Evolutionary conservation across 2,329 filamentous ascomycete genomes (phyloP), one percentile per base, ranked within the genome.

Genomic region (Gliomastix tumulicola): DNA sequence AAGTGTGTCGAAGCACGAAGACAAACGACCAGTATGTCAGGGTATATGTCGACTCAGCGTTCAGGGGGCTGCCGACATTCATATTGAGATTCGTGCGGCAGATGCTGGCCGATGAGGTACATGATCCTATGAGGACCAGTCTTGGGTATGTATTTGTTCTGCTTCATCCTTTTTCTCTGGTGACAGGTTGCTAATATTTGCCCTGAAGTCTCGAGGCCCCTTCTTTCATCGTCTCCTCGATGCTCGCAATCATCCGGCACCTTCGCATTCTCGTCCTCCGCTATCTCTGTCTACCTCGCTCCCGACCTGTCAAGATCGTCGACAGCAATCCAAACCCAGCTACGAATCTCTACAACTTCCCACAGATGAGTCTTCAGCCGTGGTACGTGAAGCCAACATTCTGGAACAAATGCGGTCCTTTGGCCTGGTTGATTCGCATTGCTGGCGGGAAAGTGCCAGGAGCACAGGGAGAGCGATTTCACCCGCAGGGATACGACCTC

Each of bases 331-430:
- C 63, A 1, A 64, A 76, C 36, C 49, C 54, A 13, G 50, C 62
- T 16, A 56, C 62, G 3, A 60, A 63, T 4, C 59, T 61, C 7
- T 60, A 66, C 43, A 62, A 65, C 43, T 44, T 62, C 12, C 51
- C 49, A 1, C 34, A 54, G 13, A 74, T 65, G 54, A 60, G 66
- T 23, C 58, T 65, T 0, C 65, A 69, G 9, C 74, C 74, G 8
- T 75, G 69, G 54, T 76, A 75, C 46, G 61, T 73, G 32, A 63
- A 69, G 46, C 63, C 62, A 19, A 73, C 63, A 1, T 53, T 62
- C 32, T 64, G 55, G 63, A 68, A 59, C 41, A 61, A 60, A 30
- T 78, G 63, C 66, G 66, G 65, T 20, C 68, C 59, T 1, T 50
- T 49, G 33, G 69, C 60, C 1, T 63, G 60, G 61, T 36, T 67